These are phyloP conservation scores for Scalesia atractyloides DNA, from an alignment of 129 eudicot genomes.

Conservation along the genomic window DNA sequence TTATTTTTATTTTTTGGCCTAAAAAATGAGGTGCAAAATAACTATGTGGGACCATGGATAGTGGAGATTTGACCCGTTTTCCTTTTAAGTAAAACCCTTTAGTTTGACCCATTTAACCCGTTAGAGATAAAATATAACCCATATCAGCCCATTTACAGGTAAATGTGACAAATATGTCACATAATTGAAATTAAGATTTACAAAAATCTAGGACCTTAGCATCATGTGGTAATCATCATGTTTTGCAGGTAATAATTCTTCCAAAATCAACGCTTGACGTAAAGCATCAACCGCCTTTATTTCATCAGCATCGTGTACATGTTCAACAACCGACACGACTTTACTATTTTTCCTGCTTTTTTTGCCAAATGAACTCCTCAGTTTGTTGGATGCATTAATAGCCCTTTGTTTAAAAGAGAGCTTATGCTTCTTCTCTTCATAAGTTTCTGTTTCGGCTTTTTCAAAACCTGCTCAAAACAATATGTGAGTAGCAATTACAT, in stretches of 20 bases:
- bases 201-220: constrained; percentile 53
- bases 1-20: not conserved
- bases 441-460: constrained; percentile 50
- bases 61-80: not conserved
- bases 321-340: constrained; percentile 74
- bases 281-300: constrained; percentile 83
- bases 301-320: constrained; percentile 92
- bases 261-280: constrained; percentile 78
- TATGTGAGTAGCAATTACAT: not conserved
- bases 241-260: constrained; percentile 81
- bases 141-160: not conserved
- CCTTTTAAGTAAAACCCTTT: not conserved
- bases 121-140: not conserved
- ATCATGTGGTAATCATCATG: constrained; percentile 94
- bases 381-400: constrained; percentile 76
- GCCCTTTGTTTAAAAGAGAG: constrained; percentile 80
- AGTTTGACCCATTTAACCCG: not conserved
- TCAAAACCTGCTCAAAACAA: constrained; percentile 50
- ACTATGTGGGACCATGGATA: not conserved
- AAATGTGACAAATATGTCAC: not conserved
- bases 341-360: constrained; percentile 71
- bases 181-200: not conserved
- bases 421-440: constrained; percentile 78
- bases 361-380: constrained; percentile 73
- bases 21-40: constrained; percentile 3